Evolutionary conservation across 805 yeast genomes (phyloP), one percentile per base, ranked within the genome.

Genomic region (Myxozyma mucilagina): DNA sequence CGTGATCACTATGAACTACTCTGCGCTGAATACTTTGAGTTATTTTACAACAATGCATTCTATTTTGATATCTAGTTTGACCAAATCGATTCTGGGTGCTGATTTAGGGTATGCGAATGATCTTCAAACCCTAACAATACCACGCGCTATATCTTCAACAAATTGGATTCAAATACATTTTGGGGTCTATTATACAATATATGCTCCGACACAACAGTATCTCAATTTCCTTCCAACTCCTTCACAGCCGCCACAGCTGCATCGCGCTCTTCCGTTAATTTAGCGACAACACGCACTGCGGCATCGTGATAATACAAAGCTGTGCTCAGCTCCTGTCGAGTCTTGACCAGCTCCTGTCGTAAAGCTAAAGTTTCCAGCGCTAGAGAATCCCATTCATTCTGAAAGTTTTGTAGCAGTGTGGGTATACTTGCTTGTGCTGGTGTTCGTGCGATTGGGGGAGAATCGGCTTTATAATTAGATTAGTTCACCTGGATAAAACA

Each of bases 251-350:
- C 71, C 62, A 80, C 80, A 1, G 92, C 87, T 49, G 85, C 89
- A 63, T 90, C 96, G 44, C 91, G 76, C 68, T 92, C 97, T 57
- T 80, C 79, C n/a, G 87, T 76, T 1, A 90, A 84, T 38, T 80
- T 79, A 0, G 96, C 85, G 0, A 93, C 96, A 0, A 92, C 97
- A 58, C 92, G 78, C 2, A 88, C 85, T 1, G 97, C 96, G 0
- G 97, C 97, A 72, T 92, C 98, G 65, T 89, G 89, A 69, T 86
- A 87, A 69, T 90, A 92, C 44, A 91, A 75, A 0, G 96, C 86
- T 1, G 87, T 76, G 35, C 94, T 86, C 52, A 92, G 76, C 68
- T 90, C 93, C 67, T 87, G 84, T 60, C 87, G 81, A 0, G 91
- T 80, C 29, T 78, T 77, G 54, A 79, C 82, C 42, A 91, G 77